Percentiles rank a stretch among this genome's conserved stretches.
phyloP scores from a whole-genome alignment of 257 asterid species.

The Primulina eburnea region DNA sequence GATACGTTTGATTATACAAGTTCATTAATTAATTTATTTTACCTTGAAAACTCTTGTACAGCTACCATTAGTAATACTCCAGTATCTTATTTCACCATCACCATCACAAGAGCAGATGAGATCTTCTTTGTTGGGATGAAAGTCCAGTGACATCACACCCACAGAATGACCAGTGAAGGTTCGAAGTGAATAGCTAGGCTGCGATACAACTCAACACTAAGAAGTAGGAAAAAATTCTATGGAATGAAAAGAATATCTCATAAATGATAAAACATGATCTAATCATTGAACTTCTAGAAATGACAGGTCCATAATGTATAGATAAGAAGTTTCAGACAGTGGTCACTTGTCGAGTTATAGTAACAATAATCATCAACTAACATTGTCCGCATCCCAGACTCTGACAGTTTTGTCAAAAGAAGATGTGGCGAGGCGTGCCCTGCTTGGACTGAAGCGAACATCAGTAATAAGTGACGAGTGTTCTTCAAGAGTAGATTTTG shows the following conservation, averaged over 20 bases:
- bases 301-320: not conserved
- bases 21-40: not conserved
- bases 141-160: slow-evolving; percentile 86
- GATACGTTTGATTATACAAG: not conserved
- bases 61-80: slow-evolving; percentile 80
- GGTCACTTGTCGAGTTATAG: not conserved
- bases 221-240: not conserved
- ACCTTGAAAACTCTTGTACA: slow-evolving; percentile 81
- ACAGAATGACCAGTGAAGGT: slow-evolving; percentile 87
- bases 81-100: slow-evolving; percentile 88
- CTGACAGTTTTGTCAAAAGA: slow-evolving; percentile 94
- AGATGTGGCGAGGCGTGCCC: slow-evolving; percentile 95
- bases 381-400: slow-evolving; percentile 96
- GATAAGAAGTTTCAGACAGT: not conserved
- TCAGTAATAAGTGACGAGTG: slow-evolving; percentile 77
- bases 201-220: slow-evolving; percentile 25
- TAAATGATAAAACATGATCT: not conserved
- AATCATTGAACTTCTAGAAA: not conserved
- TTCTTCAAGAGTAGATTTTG: slow-evolving; percentile 83
- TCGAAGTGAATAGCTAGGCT: slow-evolving; percentile 83
- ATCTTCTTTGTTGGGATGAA: slow-evolving; percentile 93
- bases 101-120: slow-evolving; percentile 93
- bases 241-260: not conserved
- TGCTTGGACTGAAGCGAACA: slow-evolving; percentile 97
- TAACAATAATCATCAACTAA: slow-evolving; percentile 31